Percentiles rank a stretch among this genome's conserved stretches.
These are phyloP conservation scores for Scleroderma citrinum DNA, from an alignment of 768 basidiomycete species.

Conservation along the genomic window DNA sequence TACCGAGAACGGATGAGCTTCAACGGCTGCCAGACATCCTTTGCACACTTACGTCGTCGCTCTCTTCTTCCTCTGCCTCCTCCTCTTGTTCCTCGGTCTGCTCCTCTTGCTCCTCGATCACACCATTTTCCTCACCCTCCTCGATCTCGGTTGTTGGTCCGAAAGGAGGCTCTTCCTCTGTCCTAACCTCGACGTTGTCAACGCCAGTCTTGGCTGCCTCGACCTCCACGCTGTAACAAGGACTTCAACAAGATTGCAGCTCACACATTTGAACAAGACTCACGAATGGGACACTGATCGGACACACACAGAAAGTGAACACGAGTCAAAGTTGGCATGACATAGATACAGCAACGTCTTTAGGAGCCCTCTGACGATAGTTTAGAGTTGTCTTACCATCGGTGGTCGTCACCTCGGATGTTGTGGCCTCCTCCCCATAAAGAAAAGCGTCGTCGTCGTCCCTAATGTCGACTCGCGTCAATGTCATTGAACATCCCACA, in stretches of 20 bases:
- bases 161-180: conserved; percentile 30
- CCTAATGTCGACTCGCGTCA: conserved; percentile 33
- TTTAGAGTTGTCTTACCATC: conserved; percentile 42
- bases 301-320: conserved; percentile 33
- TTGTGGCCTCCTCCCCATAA: conserved; percentile 51
- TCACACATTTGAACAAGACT: conserved; percentile 36
- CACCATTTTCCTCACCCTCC: conserved; percentile 39
- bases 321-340: conserved; percentile 36
- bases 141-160: conserved; percentile 20
- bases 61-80: conserved; percentile 37
- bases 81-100: conserved; percentile 31
- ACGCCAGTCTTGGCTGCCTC: conserved; percentile 40
- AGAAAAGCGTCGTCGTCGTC: conserved; percentile 81
- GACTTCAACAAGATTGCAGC: conserved; percentile 13
- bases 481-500: conserved; percentile 13
- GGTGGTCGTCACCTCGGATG: conserved; percentile 27
- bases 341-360: conserved; percentile 33
- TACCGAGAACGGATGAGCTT: conserved; percentile 22
- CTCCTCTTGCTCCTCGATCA: conserved; percentile 26
- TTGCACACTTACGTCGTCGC: conserved; percentile 38
- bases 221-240: conserved; percentile 31
- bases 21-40: not conserved
- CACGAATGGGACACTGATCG: conserved; percentile 56
- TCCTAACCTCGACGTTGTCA: conserved; percentile 45
- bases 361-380: conserved; percentile 17